Base-by-base conservation (phyloP, 805 yeast species). In the Kodamaea neixiangensis region DNA sequence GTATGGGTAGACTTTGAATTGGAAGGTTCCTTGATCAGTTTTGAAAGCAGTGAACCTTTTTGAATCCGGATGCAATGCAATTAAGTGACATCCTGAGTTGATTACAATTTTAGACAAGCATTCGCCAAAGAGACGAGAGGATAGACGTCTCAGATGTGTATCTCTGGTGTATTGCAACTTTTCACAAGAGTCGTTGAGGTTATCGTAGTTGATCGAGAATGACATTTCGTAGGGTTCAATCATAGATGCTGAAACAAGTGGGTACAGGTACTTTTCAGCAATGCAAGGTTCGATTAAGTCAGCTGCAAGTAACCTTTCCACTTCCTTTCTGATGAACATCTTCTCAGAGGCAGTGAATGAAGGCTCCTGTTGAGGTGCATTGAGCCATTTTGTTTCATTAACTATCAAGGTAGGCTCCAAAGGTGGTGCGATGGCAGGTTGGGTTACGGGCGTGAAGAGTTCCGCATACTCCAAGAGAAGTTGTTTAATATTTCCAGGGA, bases 11-110 rank as follows among this genome's bases (percentile, higher is more conserved):
- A 41, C 44, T 17, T 19, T 41, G 22, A 41, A 41, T 19, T 41
- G 44, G 14, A 22, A 41, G 11, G 17, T 15, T 19, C 44, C 44
- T 4, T n/a, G 3, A 10, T 41, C 34, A n/a, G 44, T 41, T 19
- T 20, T 41, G 44, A 41, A 41, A 41, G 44, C 34, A 29, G 44
- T 41, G 13, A 5, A 41, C 44, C n/a, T 41, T 41, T 29, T 41
- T 21, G 14, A 41, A 2, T 41, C 44, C 9, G 44, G 44, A 13
- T 41, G 34, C 15, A 41, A 41, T 15, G 21, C 44, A 41, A 41
- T 21, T 19, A 41, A 41, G 18, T 41, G 44, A 19, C 34, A 41
- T 29, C 44, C 44, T 13, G 44, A 41, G 7, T 20, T 41, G 34
- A 41, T 29, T 41, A 19, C 44, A 15, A 41, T 14, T 25, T 41